These are phyloP conservation scores for Powellomyces hirtus DNA, from an alignment of 192 early-diverging fungal species.

Conservation along the genomic window DNA sequence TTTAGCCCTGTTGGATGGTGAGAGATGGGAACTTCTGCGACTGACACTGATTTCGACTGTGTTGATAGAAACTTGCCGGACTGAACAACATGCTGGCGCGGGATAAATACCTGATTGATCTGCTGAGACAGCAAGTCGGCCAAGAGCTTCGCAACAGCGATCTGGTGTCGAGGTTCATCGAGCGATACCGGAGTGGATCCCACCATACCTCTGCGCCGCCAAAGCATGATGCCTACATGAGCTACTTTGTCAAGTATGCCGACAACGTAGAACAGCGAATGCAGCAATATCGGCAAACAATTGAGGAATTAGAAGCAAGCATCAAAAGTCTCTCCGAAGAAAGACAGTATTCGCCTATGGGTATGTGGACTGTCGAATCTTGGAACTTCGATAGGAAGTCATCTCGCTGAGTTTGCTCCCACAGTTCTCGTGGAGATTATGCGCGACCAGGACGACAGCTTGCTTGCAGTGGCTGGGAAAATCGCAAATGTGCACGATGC, in stretches of 20 bases:
- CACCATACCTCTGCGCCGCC: slow-evolving; percentile 6
- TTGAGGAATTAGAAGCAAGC: slow-evolving; percentile 22
- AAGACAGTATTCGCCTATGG: slow-evolving; percentile 14
- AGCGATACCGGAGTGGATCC: slow-evolving; percentile 23
- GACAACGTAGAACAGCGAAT: slow-evolving; percentile 33
- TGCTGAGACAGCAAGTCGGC: slow-evolving; percentile 15
- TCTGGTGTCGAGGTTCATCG: slow-evolving; percentile 35
- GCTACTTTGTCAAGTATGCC: slow-evolving; percentile 40
- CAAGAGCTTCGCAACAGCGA: slow-evolving; percentile 40
- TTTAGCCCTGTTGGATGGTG: not conserved
- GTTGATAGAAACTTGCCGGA: slow-evolving; percentile 35
- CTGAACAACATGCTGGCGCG: slow-evolving; percentile 36
- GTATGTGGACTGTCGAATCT: not conserved
- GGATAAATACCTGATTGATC: slow-evolving; percentile 34
- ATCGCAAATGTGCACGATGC: slow-evolving; percentile 24
- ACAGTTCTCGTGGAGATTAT: slow-evolving; percentile 27
- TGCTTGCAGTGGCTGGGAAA: slow-evolving; percentile 20
- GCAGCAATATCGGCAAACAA: slow-evolving; percentile 23
- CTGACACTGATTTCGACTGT: no score
- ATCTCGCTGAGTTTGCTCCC: not conserved
- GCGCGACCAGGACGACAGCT: slow-evolving; percentile 18
- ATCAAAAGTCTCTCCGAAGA: slow-evolving; percentile 13
- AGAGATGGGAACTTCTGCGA: not conserved
- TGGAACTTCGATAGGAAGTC: not conserved
- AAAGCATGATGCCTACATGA: slow-evolving; percentile 30